Base-by-base conservation (phyloP, 495 filamentous ascomycete genomes). In the Podospora pseudoanserina region DNA sequence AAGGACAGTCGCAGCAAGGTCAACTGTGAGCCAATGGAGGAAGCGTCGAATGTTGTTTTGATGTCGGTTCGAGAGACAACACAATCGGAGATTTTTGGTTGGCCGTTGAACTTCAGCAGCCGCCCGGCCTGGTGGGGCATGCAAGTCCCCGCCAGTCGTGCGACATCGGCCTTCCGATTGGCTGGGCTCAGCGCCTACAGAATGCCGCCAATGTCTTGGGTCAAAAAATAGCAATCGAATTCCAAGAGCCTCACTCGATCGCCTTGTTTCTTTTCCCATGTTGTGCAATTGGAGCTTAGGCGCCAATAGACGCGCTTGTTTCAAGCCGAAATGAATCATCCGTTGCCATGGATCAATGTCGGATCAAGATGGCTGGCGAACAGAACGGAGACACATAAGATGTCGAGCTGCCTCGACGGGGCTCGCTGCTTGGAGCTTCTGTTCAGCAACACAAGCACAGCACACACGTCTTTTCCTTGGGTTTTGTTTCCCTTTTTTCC, bases 401-500 rank as follows among this genome's bases (percentile, higher is more conserved):
- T 32, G 30, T 39, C 19, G 34, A n/a, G 34, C 28, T 32, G 19
- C 61, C 28, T 49, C 32, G 61, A 63, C 18, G 30, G n/a, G 27
- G 19, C 28, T 44, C 23, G 19, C 15, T 18, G 28, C 13, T 63
- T 49, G 27, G n/a, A 5, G 18, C 20, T 63, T 23, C 34, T 49
- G 61, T 63, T 63, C 32, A 20, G 16, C 18, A 16, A 63, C 19
- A 63, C 28, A 39, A 63, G 27, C 23, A 62, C 9, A 19, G 53
- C 34, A 6, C 5, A 63, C 3, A 63, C 30, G 61, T 44, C 32
- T 19, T 63, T 63, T 63, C 61, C 61, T 63, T 39, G 11, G 61
- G 61, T 39, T 63, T 28, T 26, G 5, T 61, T 61, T 63, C 18
- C 34, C 61, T 63, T 49, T 63, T 63, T 63, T 23, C 61, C 30